These are phyloP conservation scores for Arthrocladium fulminans DNA, from an alignment of 2,329 filamentous ascomycete genomes.

Conservation along the genomic window DNA sequence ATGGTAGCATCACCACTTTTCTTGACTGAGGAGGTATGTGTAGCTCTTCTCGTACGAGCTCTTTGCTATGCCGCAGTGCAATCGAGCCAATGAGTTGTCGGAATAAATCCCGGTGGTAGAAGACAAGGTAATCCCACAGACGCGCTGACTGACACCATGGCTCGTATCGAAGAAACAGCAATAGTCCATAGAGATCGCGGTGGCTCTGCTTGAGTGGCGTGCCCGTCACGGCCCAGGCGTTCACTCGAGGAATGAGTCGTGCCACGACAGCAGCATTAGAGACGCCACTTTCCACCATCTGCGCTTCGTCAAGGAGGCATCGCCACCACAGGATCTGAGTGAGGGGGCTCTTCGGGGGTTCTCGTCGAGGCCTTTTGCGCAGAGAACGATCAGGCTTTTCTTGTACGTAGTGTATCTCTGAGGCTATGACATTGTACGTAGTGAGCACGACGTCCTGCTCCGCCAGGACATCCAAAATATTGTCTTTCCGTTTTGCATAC, in stretches of 20 bases:
- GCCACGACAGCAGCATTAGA: slow-evolving; percentile 75
- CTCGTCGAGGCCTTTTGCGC: slow-evolving; percentile 54
- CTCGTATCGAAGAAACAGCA: slow-evolving; percentile 71
- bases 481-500: slow-evolving; percentile 26
- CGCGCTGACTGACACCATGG: slow-evolving; percentile 59
- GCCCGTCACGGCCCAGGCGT: slow-evolving; percentile 87
- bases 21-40: slow-evolving; percentile 73
- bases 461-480: slow-evolving; percentile 40
- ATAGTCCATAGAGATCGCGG: slow-evolving; percentile 66
- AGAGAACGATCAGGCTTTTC: slow-evolving; percentile 63
- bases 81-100: slow-evolving; percentile 60
- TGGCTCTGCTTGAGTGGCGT: slow-evolving; percentile 79
- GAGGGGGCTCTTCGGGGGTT: slow-evolving; percentile 63
- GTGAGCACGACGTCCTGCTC: slow-evolving; percentile 51
- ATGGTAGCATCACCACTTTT: slow-evolving; percentile 79
- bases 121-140: slow-evolving; percentile 61
- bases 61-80: slow-evolving; percentile 78
- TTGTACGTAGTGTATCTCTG: slow-evolving; percentile 69
- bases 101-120: slow-evolving; percentile 55
- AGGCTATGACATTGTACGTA: slow-evolving; percentile 61
- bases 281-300: slow-evolving; percentile 87
- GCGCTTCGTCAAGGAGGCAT: slow-evolving; percentile 59
- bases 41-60: slow-evolving; percentile 68
- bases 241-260: slow-evolving; percentile 67
- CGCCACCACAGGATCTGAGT: slow-evolving; percentile 83